Evolutionary conservation across 495 filamentous ascomycete species (phyloP), one percentile per base, ranked within the genome.

Genomic region (Aspergillus steynii): DNA sequence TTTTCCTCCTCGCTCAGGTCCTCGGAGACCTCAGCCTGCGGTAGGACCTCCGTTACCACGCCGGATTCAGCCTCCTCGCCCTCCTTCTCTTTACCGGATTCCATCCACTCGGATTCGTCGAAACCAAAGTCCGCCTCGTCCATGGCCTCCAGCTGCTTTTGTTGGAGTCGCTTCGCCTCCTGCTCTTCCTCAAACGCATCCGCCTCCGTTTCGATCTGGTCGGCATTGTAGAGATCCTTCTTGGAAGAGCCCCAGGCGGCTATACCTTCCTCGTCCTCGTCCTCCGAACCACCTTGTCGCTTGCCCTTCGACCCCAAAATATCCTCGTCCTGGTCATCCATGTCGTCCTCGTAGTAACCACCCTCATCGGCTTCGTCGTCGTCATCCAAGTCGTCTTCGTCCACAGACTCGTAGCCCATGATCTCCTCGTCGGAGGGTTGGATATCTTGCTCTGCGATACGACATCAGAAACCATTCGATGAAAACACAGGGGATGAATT

Each of bases 171-270:
- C 66, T 86, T 85, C 28, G 94, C 95, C 68, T 98, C 95, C 6
- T 84, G 83, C 72, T 98, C 96, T 79, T 99, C 95, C 65, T 93
- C 93, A 58, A 95, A 71, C 1, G 94, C 93, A 80, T 96, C 94
- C 55, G 87, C 86, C 72, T 97, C 94, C 5, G 91, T 97, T 72
- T 96, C 90, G 57, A 95, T 96, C 26, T 83, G 81, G 67, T 96
- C 92, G 37, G 91, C 90, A 78, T 96, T 82, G 74, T 99, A 99
- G 72, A 97, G 94, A 61, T 96, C 92, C 61, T 89, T 90, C 68
- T 85, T 95, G 2, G 91, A 92, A 3, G 87, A 83, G 45, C 95
- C 96, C 91, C 91, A 95, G 67, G 85, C 95, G 31, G 85, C 85
- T 60, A 88, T 84, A n/a, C 87, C 86, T 5, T 89, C 88, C 61